Evolutionary conservation across 164 flowering plant species (phyloP), one percentile per base, ranked within the genome.

Genomic region (Pachysandra terminalis): DNA sequence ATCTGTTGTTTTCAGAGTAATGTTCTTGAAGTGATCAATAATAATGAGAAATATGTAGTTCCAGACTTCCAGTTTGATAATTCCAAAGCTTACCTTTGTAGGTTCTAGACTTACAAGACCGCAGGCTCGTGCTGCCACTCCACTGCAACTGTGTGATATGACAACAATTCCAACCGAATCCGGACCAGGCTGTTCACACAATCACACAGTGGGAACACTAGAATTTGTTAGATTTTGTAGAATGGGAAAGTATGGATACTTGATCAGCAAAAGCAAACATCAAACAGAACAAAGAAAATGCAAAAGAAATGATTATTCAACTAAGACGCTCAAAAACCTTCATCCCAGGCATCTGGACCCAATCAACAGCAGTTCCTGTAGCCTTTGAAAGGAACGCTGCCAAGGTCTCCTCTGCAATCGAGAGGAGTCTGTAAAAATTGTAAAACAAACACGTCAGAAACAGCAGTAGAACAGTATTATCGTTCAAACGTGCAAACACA

Each of bases 311-410:
- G 21, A 19, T 22, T 19, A 51, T 54, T 19, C 3, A 61, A 25
- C 22, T 9, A 63, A 52, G 22, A 54, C 14, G n/a, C 51, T 58
- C 14, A 49, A 40, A 61, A 37, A 89, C 95, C 95, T 89, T 89
- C 95, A 89, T 87, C 86, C 95, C 95, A 77, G 91, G 95, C 90
- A 89, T 87, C 85, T 87, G 95, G 85, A 89, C 87, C 95, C 95
- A 89, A 84, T 87, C 90, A 60, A 87, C 90, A 80, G 91, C 91
- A 83, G 91, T 89, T 87, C 95, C 95, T 68, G 91, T 87, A 81
- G 95, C 95, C 88, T 89, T 87, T 59, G 90, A 83, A 61, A 89
- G 90, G 87, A 89, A 89, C 88, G 85, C 90, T 79, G 90, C 83
- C 90, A 87, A 87, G 64, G 90, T 89, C 83, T 87, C 89, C 82